A percentile compares a stretch with the other conserved stretches of the same genome.
Evolutionary conservation across 768 basidiomycete genomes (phyloP).

Genomic region (Chalciporus sphaerocephalus): DNA sequence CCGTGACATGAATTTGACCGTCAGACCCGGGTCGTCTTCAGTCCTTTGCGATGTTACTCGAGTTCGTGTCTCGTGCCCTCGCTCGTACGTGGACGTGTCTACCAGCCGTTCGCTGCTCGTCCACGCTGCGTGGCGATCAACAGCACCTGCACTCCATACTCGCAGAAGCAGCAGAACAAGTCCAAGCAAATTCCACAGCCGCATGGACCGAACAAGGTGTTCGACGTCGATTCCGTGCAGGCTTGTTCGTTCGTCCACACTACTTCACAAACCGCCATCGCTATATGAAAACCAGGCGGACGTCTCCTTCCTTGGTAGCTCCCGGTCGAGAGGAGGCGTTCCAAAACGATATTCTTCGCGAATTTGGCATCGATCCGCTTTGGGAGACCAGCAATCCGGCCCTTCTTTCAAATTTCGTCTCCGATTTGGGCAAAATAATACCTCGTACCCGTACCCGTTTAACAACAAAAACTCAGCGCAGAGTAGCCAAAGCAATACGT

Average conservation of each 20-base stretch:
- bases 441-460: slow-evolving; percentile 65
- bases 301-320: slow-evolving; percentile 44
- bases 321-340: slow-evolving; percentile 54
- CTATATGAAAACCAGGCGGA: slow-evolving; percentile 16
- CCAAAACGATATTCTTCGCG: slow-evolving; percentile 62
- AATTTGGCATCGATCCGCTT: slow-evolving; percentile 70
- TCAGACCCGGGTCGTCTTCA: too few species aligned
- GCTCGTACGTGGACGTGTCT: slow-evolving; percentile 4
- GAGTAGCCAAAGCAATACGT: slow-evolving; percentile 78
- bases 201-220: slow-evolving; percentile 22
- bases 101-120: slow-evolving; percentile 4
- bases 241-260: slow-evolving; percentile 45
- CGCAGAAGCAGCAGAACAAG: slow-evolving; percentile 19
- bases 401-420: slow-evolving; percentile 55
- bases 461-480: slow-evolving; percentile 74
- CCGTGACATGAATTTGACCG: neutral
- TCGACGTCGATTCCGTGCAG: slow-evolving; percentile 26
- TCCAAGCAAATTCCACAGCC: slow-evolving; percentile 9
- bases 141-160: slow-evolving; percentile 23
- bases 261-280: slow-evolving; percentile 40
- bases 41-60: slow-evolving; percentile 10
- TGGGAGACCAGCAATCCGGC: slow-evolving; percentile 58
- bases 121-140: slow-evolving; percentile 24
- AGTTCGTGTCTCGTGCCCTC: slow-evolving; percentile 11
- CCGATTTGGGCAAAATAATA: slow-evolving; percentile 78